Evolutionary conservation across 305 asterid genomes (phyloP), one percentile per base, ranked within the genome.

Genomic region (Coffea humblotiana): DNA sequence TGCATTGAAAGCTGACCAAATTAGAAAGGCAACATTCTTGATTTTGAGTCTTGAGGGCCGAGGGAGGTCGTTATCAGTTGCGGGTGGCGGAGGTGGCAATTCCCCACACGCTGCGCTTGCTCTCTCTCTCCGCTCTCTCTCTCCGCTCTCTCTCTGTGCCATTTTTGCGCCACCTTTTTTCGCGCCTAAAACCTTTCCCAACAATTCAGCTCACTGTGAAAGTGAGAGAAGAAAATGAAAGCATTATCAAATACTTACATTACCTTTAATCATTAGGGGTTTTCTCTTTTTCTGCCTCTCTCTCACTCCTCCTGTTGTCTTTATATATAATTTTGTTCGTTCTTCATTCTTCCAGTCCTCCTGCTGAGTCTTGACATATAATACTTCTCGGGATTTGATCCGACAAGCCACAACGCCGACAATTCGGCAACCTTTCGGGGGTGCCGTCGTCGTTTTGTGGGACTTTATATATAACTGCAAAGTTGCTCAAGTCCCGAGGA

Each of bases 181-280:
- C 72, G 77, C 87, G 79, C 88, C 83, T 71, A 76, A 49, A 82
- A 86, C 80, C 98, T 93, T 93, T 87, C 79, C 87, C 96, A 76
- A 82, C 95, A 93, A 92, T 93, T 92, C 97, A 79, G 88, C 87
- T 71, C 54, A 86, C 83, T 83, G 27, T 87, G 94, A 84, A 80
- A 84, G 85, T 72, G 88, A 84, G 75, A 78, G 78, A 78, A 60
- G 67, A 85, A 77, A 82, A 80, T 23, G 77, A 78, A 81, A 83
- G 81, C 37, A 25, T 76, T 52, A 77, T 87, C 83, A 82, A 82
- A 83, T 66, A 48, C 40, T 78, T 81, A 67, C 82, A 82, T 81
- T 76, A 82, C 87, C 89, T 85, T 86, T 89, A 87, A 89, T 93
- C 87, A 93, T 93, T 90, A 91, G 92, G 93, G 93, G 91, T 77